Evolutionary conservation across 1,284 basidiomycete species (phyloP).

Genomic region (Veloboletus limbatus): DNA sequence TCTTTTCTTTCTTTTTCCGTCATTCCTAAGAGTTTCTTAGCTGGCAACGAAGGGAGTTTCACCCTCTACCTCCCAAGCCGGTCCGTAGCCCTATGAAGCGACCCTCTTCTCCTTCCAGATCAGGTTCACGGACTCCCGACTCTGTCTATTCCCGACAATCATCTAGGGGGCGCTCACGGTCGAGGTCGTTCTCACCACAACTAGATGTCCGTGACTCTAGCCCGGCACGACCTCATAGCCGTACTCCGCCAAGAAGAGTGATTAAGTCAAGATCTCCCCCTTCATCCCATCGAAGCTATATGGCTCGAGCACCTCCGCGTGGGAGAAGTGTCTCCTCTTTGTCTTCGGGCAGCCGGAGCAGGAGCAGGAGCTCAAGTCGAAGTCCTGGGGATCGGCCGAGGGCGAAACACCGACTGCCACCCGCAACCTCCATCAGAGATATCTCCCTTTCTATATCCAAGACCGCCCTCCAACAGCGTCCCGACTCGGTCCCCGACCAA

Average conservation of each 20-base stretch:
- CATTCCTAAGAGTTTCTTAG: slow-evolving; percentile 30
- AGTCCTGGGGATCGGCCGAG: slow-evolving; percentile 49
- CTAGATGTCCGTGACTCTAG: slow-evolving; percentile 51
- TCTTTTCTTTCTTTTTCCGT: slow-evolving; percentile 1
- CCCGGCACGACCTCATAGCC: slow-evolving; percentile 36
- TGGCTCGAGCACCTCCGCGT: slow-evolving; percentile 29
- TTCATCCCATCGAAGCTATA: slow-evolving; percentile 35
- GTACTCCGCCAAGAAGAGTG: slow-evolving; percentile 34
- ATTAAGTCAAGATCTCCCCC: slow-evolving; percentile 38
- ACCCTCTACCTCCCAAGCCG: slow-evolving; percentile 37
- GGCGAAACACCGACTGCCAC: slow-evolving; percentile 62
- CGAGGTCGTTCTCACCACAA: slow-evolving; percentile 56
- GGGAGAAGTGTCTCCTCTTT: slow-evolving; percentile 47
- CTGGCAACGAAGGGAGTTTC: slow-evolving; percentile 50
- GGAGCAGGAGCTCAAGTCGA: slow-evolving; percentile 51
- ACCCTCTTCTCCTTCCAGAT: slow-evolving; percentile 47
- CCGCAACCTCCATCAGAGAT: slow-evolving; percentile 43
- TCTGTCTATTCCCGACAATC: slow-evolving; percentile 64
- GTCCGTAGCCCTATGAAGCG: slow-evolving; percentile 32
- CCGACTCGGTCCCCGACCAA: slow-evolving; percentile 19
- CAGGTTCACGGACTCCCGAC: slow-evolving; percentile 59
- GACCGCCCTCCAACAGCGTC: slow-evolving; percentile 26
- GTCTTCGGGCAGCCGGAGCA: slow-evolving; percentile 47
- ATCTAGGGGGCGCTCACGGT: slow-evolving; percentile 61
- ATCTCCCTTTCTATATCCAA: slow-evolving; percentile 37